Base-by-base conservation (phyloP, 2,329 filamentous ascomycete genomes). In the Penicillium sclerotigenum region DNA sequence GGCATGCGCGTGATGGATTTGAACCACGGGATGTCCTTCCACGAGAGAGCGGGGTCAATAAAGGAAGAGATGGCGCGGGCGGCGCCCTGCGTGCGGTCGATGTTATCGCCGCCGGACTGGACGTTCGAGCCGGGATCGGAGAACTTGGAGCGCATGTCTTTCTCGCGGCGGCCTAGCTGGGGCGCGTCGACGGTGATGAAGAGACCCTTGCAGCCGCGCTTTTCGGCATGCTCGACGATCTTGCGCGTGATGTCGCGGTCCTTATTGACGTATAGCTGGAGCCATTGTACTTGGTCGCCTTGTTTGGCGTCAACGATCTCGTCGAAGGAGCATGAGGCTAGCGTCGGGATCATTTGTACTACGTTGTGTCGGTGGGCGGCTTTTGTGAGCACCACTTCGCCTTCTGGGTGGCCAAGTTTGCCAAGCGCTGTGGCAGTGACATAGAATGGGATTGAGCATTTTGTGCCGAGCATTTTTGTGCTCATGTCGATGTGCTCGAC, bases 111-210 rank as follows among this genome's bases (percentile, higher is more conserved):
- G 43, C 76, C 77, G 55, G 75, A 76, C 75, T 97, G 94, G 14
- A 97, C 90, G 68, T 86, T 89, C 28, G 88, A 89, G 9, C 92
- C 93, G 14, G 83, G 83, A 65, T 96, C 93, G 36, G 84, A 85
- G 71, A 95, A 96, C 75, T 97, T 97, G 63, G 83, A 85, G 37
- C 94, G 89, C 94, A 97, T 97, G 73, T 97, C 94, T 79, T 97
- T 99, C 75, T 99, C 94, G 64, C 94, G 83, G 37, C 94, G 87
- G 40, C 94, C 94, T 22, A 99, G 86, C 75, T 97, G 93, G 6
- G 94, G 94, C 50, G 94, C 94, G 73, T 99, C 94, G 52, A 99
- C 94, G 2, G 94, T 99, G 78, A 99, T 97, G 81, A 99, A 99
- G 18, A 99, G 85, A 10, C 88, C 94, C 76, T 90, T 94, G 81